Evolutionary conservation across 306 rosid genomes (phyloP), one percentile per base, ranked within the genome.

Genomic region (Rosa persica): DNA sequence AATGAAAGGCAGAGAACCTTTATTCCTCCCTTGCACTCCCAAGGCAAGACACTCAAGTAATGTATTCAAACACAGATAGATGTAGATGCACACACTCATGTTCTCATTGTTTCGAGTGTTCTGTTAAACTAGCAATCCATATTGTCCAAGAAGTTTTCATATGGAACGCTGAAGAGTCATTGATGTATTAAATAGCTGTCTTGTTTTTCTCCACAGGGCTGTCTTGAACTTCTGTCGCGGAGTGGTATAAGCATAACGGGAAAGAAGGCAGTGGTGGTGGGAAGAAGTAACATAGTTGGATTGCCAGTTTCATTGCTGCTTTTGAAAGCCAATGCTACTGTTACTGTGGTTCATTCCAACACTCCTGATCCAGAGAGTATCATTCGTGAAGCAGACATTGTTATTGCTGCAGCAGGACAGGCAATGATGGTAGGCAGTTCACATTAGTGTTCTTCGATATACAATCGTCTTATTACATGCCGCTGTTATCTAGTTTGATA

Each of bases 261-360:
- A 44, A 94, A 94, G 85, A 92, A 74, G 23, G 98, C 93, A 25
- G 97, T 92, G 47, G 98, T 91, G 75, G 96, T 94, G 77, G 97
- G 98, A 75, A 89, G 97, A 82, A 94, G 98, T 76, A 94, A 94
- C 90, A 94, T 94, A 69, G 97, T 92, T 77, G 97, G 98, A 78
- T 72, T 94, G 76, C 98, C 97, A 11, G 92, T 88, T 84, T 86
- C 98, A 3, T 78, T 94, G 84, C 89, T 94, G 79, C 97, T 94
- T 80, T 81, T 90, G 85, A 92, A 92, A 87, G 97, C 83, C 49
- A 93, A 92, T 88, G 98, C 97, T 42, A 95, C 98, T 4, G 95
- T 95, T 74, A 85, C 95, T 39, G 57, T 88, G 70, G 93, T 89
- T 39, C 98, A 92, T 83, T 92, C 98, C 8, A 92, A 25, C 75